Evolutionary conservation across 192 early-diverging fungal species (phyloP).

Genomic region (Entomortierella beljakovae): DNA sequence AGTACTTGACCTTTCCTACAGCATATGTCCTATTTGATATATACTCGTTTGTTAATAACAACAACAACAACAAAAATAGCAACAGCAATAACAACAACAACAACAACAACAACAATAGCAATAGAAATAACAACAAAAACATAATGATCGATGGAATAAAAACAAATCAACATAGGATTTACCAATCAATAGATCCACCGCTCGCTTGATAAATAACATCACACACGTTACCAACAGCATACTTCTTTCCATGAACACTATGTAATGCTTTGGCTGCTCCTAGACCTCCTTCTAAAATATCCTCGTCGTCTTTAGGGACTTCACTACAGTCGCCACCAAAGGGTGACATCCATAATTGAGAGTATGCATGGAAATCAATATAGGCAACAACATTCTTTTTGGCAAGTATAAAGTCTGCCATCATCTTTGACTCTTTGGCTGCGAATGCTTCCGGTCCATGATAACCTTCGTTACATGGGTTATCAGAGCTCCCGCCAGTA

Average conservation of each 20-base stretch:
- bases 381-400: slow-evolving; percentile 47
- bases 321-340: slow-evolving; percentile 53
- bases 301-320: slow-evolving; percentile 49
- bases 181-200: slow-evolving; percentile 54
- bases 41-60: neutral
- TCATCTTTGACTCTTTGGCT: slow-evolving; percentile 51
- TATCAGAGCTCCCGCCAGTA: slow-evolving; percentile 22
- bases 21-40: slow-evolving; percentile 54
- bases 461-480: slow-evolving; percentile 59
- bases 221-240: slow-evolving; percentile 56
- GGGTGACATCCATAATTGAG: slow-evolving; percentile 67
- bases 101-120: neutral
- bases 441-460: slow-evolving; percentile 53
- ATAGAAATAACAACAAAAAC: neutral
- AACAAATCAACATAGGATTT: neutral
- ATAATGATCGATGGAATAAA: no score
- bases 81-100: neutral
- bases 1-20: slow-evolving; percentile 55
- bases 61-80: neutral
- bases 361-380: slow-evolving; percentile 60
- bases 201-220: slow-evolving; percentile 52
- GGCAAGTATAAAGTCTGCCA: slow-evolving; percentile 50
- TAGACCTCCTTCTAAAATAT: slow-evolving; percentile 50
- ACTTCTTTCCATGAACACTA: slow-evolving; percentile 51
- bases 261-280: slow-evolving; percentile 51